A percentile compares a stretch with the other conserved stretches of the same genome.
These are phyloP conservation scores for Pseudocercospora crystallina DNA, from an alignment of 2,329 filamentous ascomycete genomes.

Conservation along the genomic window DNA sequence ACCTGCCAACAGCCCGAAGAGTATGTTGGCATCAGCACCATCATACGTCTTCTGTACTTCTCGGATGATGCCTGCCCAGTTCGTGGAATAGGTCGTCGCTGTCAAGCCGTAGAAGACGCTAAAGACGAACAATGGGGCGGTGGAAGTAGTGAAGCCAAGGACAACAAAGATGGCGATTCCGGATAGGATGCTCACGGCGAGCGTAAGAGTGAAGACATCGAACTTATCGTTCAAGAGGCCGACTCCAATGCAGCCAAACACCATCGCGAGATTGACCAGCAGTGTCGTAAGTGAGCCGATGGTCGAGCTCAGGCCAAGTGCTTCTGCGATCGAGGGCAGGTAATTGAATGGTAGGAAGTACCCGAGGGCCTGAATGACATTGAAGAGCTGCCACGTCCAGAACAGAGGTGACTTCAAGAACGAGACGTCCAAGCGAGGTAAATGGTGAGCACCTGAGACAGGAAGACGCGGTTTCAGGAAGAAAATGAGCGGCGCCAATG, in stretches of 20 bases:
- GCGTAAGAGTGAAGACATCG: conserved; percentile 40
- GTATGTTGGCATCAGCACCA: conserved; percentile 46
- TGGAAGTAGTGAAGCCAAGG: conserved; percentile 46
- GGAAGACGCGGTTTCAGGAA: conserved; percentile 30
- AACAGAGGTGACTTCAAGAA: conserved; percentile 40
- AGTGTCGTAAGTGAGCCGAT: conserved; percentile 40
- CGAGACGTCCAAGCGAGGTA: conserved; percentile 36
- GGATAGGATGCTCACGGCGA: conserved; percentile 39
- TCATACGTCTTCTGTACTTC: conserved; percentile 23
- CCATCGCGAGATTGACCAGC: conserved; percentile 41
- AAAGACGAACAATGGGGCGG: conserved; percentile 45
- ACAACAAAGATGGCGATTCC: conserved; percentile 42
- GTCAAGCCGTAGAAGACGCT: conserved; percentile 45
- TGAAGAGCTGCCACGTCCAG: conserved; percentile 45
- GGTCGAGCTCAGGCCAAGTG: conserved; percentile 37
- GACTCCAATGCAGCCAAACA: conserved; percentile 40
- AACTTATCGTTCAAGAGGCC: conserved; percentile 43
- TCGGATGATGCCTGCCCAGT: conserved; percentile 33
- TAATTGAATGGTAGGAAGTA: conserved; percentile 48
- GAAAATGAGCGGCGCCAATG: conserved; percentile 16
- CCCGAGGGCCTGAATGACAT: conserved; percentile 43
- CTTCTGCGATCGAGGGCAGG: conserved; percentile 42
- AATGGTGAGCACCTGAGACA: conserved; percentile 23
- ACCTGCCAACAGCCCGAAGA: conserved; percentile 50
- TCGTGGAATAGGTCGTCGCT: conserved; percentile 41